Base-by-base conservation (phyloP, 228 moss, liverwort and hornwort species). In the Sphagnum fallax region DNA sequence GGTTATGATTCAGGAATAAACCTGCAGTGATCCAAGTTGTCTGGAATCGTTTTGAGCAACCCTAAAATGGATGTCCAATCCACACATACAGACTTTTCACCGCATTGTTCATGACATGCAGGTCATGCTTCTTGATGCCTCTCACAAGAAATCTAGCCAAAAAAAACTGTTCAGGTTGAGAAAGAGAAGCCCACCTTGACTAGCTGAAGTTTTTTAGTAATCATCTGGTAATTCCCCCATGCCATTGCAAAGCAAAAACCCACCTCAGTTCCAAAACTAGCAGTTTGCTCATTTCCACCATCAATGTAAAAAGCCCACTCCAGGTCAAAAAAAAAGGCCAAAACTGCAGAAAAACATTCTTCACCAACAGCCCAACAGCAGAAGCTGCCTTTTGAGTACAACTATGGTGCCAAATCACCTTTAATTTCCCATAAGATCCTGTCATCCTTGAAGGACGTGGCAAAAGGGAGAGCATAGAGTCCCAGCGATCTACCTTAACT, bases 121-220 rank as follows among this genome's bases (percentile, higher is more conserved):
- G 32, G 32, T 32, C 32, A 32, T 32, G 32, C 32, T 32, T 32
- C 32, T 32, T 32, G 1, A 32, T 32, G 32, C 32, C 32, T 32
- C 32, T 32, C 32, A 32, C 32, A 32, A 2, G 32, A 32, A 32
- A 32, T 32, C 32, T 32, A 32, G 32, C 32, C 32, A 12, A 55
- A 12, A 12, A 8, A 4, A 12, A 12, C 55, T 8, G 12, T 55
- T 55, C 55, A 55, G 55, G n/a, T 51, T 67, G 15, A 11, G 49
- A n/a, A 6, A 47, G 66, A n/a, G 48, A 32, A 67, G 55, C 65
- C 47, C 51, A 82, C 81, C 78, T 89, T 85, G 48, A 83, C 66
- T 47, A 83, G 81, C 67, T 75, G 84, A 62, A 92, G 73, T 52
- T 83, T 77, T 51, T 82, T 81, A 63, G 87, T 75, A 55, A 89